Conservation (phyloP, 2,329 filamentous ascomycete genomes). For the Pseudopithomyces chartarum region DNA sequence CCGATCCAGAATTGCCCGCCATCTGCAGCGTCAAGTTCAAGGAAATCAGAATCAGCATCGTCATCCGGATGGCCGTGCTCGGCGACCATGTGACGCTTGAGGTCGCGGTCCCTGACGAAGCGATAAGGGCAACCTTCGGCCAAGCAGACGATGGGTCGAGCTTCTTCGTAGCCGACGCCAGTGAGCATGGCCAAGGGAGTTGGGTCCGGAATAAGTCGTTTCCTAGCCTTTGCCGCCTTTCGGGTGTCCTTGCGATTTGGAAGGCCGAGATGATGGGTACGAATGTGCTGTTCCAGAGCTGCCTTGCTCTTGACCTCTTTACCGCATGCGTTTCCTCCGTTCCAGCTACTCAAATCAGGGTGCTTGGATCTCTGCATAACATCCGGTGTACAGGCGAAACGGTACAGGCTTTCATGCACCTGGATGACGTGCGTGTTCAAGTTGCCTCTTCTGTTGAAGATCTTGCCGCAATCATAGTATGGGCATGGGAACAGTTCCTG, state of each 20-base stretch:
- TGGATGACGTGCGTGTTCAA: slow-evolving; percentile 78
- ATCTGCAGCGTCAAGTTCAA: slow-evolving; percentile 46
- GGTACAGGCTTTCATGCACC: slow-evolving; percentile 73
- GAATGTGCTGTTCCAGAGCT: slow-evolving; percentile 81
- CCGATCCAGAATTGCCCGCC: slow-evolving; percentile 55
- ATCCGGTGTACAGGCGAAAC: slow-evolving; percentile 78
- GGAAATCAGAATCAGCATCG: slow-evolving; percentile 45
- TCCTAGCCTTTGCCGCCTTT: slow-evolving; percentile 47
- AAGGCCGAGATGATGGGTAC: slow-evolving; percentile 77
- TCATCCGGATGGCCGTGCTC: slow-evolving; percentile 44
- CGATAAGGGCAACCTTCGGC: slow-evolving; percentile 56
- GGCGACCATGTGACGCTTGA: slow-evolving; percentile 59
- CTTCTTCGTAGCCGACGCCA: slow-evolving; percentile 59
- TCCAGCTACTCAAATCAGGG: slow-evolving; percentile 64
- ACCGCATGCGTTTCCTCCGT: slow-evolving; percentile 71
- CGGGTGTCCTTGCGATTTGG: slow-evolving; percentile 44
- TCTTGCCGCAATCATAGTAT: slow-evolving; percentile 70
- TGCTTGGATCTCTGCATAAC: slow-evolving; percentile 63
- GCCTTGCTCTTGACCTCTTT: slow-evolving; percentile 77
- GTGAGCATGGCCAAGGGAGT: slow-evolving; percentile 55
- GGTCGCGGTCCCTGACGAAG: slow-evolving; percentile 63
- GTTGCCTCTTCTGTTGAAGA: slow-evolving; percentile 84
- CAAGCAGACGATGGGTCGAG: slow-evolving; percentile 58
- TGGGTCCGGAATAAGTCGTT: slow-evolving; percentile 29
- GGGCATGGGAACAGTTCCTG: slow-evolving; percentile 66